Base-by-base conservation (phyloP, 805 yeast genomes). In the Hanseniaspora taiwanica region DNA sequence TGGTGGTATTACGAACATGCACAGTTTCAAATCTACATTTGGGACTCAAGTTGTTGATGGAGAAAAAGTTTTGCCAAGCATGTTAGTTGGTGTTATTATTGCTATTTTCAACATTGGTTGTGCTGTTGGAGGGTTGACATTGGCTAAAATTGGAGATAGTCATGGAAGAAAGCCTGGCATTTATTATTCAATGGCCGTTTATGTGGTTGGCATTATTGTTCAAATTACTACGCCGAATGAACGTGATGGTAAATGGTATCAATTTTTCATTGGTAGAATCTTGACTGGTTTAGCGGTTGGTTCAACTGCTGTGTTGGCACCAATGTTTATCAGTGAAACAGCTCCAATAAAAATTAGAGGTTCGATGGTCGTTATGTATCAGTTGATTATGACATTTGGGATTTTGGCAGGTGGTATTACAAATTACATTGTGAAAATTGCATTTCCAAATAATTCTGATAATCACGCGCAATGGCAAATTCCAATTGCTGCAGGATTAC, bases 241-340 rank as follows among this genome's bases (percentile, higher is more conserved):
- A 12, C 19, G 25, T 24, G 20, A 10, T 37, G 47, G 56, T 21
- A 59, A 63, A 20, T 78, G 85, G 85, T 71, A 69, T 51, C 84
- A 77, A 56, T 69, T 71, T 49, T 65, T 73, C 44, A 58, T 76
- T 44, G 86, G 85, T 24, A 68, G 87, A 62, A 67, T 73, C 27
- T 58, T 82, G 38, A 70, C 79, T 21, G 94, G 94, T 8, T 45
- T 81, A 6, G 79, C 81, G 21, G 81, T 83, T 41, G 94, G 94
- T 33, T 66, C 74, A 21, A 65, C 77, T 24, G 76, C 87, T 6
- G 84, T 84, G 14, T 64, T 79, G 40, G 81, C 77, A 12, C 87
- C 91, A 24, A 65, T 82, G 62, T 76, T 75, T 55, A 72, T 78
- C 40, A 66, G 78, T 21, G 87, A 79, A 55, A 68, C 76, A 42